Percentiles rank a stretch among this genome's conserved stretches.
Evolutionary conservation across 2,329 filamentous ascomycete genomes (phyloP).

Genomic region (Aureobasidium uvarum): DNA sequence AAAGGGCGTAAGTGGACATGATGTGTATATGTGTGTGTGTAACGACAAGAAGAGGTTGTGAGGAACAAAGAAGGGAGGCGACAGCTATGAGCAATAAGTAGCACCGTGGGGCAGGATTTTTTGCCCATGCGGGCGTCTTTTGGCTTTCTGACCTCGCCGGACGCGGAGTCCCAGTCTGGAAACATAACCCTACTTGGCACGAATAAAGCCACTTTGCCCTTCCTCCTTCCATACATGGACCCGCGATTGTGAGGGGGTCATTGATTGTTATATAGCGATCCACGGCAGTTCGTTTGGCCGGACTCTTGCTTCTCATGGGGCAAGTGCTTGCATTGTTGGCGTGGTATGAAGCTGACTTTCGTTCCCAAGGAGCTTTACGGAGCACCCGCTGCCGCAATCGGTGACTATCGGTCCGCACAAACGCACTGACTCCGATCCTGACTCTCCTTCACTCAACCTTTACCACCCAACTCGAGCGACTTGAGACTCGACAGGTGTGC

Average conservation of each 20-base stretch:
- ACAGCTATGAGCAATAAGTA: slow-evolving; percentile 17
- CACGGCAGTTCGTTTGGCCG: slow-evolving; percentile 6
- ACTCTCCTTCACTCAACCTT: slow-evolving; percentile 6
- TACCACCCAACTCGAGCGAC: neutral
- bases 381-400: slow-evolving; percentile 22
- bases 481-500: neutral
- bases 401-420: slow-evolving; percentile 17
- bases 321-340: slow-evolving; percentile 1
- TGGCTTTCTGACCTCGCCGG: slow-evolving; percentile 16
- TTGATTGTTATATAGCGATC: neutral
- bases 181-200: slow-evolving; percentile 16
- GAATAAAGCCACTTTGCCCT: neutral
- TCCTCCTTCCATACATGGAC: neutral
- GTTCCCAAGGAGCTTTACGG: slow-evolving; percentile 7
- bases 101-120: slow-evolving; percentile 19
- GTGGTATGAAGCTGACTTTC: slow-evolving; percentile 5
- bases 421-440: slow-evolving; percentile 5
- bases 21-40: slow-evolving; percentile 22
- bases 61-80: slow-evolving; percentile 5
- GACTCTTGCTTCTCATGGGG: slow-evolving; percentile 5
- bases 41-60: neutral
- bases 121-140: neutral
- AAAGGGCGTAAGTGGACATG: slow-evolving; percentile 56
- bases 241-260: neutral
- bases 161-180: slow-evolving; percentile 15